These are phyloP conservation scores for Salix koriyanagi DNA, from an alignment of 345 rosid genomes.

Conservation along the genomic window DNA sequence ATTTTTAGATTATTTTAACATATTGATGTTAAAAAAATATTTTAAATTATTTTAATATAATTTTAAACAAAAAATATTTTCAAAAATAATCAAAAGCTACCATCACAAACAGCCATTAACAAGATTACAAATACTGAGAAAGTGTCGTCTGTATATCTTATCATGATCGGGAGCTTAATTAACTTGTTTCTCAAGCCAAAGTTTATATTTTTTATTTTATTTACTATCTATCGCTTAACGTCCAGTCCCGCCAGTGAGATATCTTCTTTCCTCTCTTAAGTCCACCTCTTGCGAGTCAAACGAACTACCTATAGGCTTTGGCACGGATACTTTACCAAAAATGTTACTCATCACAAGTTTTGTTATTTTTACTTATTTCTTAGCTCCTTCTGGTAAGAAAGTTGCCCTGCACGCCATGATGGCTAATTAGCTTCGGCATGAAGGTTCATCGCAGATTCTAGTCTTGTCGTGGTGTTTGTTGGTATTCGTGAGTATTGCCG, in stretches of 20 bases:
- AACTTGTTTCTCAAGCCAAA: slow-evolving; percentile 5
- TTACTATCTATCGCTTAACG: neutral
- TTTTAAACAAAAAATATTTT: accelerated
- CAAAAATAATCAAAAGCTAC: no score
- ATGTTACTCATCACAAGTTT: neutral
- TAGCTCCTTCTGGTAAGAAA: neutral
- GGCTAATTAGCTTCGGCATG: slow-evolving; percentile 4
- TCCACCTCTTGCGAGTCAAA: neutral
- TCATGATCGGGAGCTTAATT: neutral
- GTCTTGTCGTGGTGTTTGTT: no score
- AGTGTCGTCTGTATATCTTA: neutral
- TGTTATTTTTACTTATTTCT: neutral
- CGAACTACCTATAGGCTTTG: neutral
- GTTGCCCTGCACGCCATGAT: neutral
- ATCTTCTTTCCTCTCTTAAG: neutral
- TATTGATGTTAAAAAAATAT: no score
- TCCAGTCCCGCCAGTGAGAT: neutral
- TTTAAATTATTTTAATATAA: no score
- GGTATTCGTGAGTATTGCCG: no score
- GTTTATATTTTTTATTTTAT: neutral
- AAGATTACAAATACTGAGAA: neutral
- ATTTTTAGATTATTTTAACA: no score
- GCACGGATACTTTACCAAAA: neutral
- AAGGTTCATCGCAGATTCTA: neutral
- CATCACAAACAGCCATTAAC: neutral